Percentiles rank a stretch among this genome's conserved stretches.
Conservation (phyloP, 768 basidiomycete species). For the Xerocomus spinulosus region DNA sequence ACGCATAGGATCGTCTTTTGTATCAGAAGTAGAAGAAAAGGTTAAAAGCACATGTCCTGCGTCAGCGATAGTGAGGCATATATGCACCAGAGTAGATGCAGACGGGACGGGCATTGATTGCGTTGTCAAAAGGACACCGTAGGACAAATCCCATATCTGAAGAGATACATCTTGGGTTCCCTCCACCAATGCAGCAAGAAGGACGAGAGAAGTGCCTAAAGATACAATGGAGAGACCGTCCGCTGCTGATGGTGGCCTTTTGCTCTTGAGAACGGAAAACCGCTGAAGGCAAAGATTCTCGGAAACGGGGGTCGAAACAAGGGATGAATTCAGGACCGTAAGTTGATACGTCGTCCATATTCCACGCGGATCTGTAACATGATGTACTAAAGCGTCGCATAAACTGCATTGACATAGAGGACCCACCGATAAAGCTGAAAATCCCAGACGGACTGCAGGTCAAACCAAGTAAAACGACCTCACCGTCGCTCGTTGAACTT, state of each 20-base stretch:
- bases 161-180: conserved; percentile 42
- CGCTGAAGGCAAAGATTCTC: conserved; percentile 22
- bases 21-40: conserved; percentile 36
- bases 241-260: conserved; percentile 7
- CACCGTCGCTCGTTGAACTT: background rate
- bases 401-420: background rate
- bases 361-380: conserved; percentile 39
- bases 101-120: conserved; percentile 49
- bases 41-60: conserved; percentile 51
- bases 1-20: conserved; percentile 20
- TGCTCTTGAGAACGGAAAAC: conserved; percentile 9
- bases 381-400: background rate
- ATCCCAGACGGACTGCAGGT: conserved; percentile 43
- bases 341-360: conserved; percentile 39
- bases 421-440: conserved; percentile 49
- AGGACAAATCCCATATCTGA: conserved; percentile 67
- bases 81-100: conserved; percentile 29
- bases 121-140: conserved; percentile 56
- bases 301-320: conserved; percentile 19
- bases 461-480: conserved; percentile 8
- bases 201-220: conserved; percentile 52
- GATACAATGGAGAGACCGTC: conserved; percentile 39
- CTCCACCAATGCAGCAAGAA: conserved; percentile 44
- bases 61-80: conserved; percentile 32
- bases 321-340: conserved; percentile 21